Percentiles rank a stretch among this genome's conserved stretches.
These are phyloP conservation scores for Steccherinum ochraceum DNA, from an alignment of 768 basidiomycete species.

Conservation along the genomic window DNA sequence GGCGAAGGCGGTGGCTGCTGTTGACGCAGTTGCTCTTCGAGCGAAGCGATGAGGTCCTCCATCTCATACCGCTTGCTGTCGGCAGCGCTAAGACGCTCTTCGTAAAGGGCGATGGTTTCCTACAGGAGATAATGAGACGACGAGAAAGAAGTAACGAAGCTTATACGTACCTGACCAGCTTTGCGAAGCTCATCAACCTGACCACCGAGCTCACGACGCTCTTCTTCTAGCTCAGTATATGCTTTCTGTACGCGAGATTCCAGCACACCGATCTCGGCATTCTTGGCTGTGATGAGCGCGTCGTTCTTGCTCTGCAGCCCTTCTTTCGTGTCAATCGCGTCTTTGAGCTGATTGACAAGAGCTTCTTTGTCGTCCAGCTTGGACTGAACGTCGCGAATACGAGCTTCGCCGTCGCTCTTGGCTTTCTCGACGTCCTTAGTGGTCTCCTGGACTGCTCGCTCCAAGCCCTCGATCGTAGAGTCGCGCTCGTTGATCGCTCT, in stretches of 20 bases:
- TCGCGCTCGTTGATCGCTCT: slow-evolving; percentile 38
- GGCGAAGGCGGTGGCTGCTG: slow-evolving; percentile 29
- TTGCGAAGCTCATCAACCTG: slow-evolving; percentile 82
- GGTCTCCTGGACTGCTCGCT: slow-evolving; percentile 33
- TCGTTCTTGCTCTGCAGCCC: slow-evolving; percentile 43
- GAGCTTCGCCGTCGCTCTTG: slow-evolving; percentile 38
- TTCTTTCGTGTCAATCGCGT: slow-evolving; percentile 46
- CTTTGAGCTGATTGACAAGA: slow-evolving; percentile 43
- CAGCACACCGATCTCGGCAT: slow-evolving; percentile 53
- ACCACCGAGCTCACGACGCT: slow-evolving; percentile 57
- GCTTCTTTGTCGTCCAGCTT: slow-evolving; percentile 39
- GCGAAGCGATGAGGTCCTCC: slow-evolving; percentile 52
- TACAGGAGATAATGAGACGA: slow-evolving; percentile 20
- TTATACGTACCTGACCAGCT: slow-evolving; percentile 71
- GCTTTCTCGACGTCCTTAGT: slow-evolving; percentile 38
- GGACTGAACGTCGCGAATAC: slow-evolving; percentile 35
- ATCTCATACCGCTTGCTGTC: slow-evolving; percentile 74
- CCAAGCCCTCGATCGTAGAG: slow-evolving; percentile 39
- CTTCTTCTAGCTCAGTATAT: slow-evolving; percentile 43
- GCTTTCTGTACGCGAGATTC: slow-evolving; percentile 40
- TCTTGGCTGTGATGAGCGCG: slow-evolving; percentile 47
- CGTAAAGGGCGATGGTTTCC: slow-evolving; percentile 95
- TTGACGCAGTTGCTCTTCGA: slow-evolving; percentile 46
- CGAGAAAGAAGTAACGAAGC: background rate
- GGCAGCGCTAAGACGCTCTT: slow-evolving; percentile 71